These are phyloP conservation scores for Schwanniomyces occidentalis DNA, from an alignment of 805 yeast genomes.

Conservation along the genomic window DNA sequence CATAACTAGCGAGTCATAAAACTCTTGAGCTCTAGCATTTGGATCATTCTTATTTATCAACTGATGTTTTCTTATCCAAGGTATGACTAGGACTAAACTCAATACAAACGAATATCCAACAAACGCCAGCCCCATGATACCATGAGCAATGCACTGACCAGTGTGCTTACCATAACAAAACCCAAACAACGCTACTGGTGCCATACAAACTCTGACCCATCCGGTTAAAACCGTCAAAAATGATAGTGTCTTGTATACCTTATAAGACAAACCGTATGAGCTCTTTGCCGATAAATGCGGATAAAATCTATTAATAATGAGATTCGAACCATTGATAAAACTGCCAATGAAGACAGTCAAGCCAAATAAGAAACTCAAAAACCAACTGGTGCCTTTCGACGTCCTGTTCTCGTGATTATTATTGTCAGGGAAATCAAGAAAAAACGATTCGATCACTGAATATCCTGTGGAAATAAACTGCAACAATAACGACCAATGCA, in stretches of 20 bases:
- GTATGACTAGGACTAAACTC: slow-evolving; percentile 63
- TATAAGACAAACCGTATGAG: slow-evolving; percentile 34
- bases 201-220: slow-evolving; percentile 78
- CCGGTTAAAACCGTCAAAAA: slow-evolving; percentile 55
- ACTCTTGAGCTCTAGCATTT: slow-evolving; percentile 64
- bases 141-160: slow-evolving; percentile 96
- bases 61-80: slow-evolving; percentile 64
- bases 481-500: slow-evolving; percentile 44
- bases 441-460: slow-evolving; percentile 54
- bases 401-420: slow-evolving; percentile 68
- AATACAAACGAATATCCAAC: slow-evolving; percentile 76
- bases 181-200: slow-evolving; percentile 82
- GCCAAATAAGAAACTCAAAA: slow-evolving; percentile 49
- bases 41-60: slow-evolving; percentile 16
- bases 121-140: slow-evolving; percentile 93
- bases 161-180: slow-evolving; percentile 82
- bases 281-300: slow-evolving; percentile 35
- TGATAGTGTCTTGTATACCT: slow-evolving; percentile 46
- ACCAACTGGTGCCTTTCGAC: slow-evolving; percentile 69
- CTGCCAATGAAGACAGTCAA: slow-evolving; percentile 55
- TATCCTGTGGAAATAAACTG: slow-evolving; percentile 51
- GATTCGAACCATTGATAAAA: slow-evolving; percentile 52
- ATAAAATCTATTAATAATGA: slow-evolving; percentile 34
- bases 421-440: slow-evolving; percentile 62
- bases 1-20: slow-evolving; percentile 78